These are phyloP conservation scores for Penicillium roqueforti DNA, from an alignment of 495 filamentous ascomycete species.

Conservation along the genomic window DNA sequence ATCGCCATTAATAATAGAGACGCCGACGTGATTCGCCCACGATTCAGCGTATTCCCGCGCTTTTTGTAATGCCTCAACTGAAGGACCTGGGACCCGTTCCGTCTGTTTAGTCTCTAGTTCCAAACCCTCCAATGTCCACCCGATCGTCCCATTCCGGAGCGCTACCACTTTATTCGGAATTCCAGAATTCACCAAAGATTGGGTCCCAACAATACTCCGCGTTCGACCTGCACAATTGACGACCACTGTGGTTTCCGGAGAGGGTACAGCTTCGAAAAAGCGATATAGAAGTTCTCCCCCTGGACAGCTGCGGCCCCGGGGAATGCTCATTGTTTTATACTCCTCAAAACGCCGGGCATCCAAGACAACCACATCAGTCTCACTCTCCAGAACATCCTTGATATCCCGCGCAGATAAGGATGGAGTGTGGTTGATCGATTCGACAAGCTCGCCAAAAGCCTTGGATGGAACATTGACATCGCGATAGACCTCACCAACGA, in stretches of 20 bases:
- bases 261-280: constrained; percentile 22
- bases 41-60: constrained; percentile 15
- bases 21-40: constrained; percentile 18
- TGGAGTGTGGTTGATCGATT: constrained; percentile 27
- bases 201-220: constrained; percentile 25
- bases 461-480: constrained; percentile 30
- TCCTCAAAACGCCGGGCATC: constrained; percentile 25
- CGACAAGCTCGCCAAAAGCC: constrained; percentile 28
- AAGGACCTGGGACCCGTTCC: constrained; percentile 15
- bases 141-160: constrained; percentile 28
- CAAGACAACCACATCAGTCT: constrained; percentile 17
- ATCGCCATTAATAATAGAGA: constrained; percentile 1
- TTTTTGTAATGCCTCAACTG: constrained; percentile 8
- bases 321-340: constrained; percentile 28
- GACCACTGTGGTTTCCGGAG: constrained; percentile 21
- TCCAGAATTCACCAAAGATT: constrained; percentile 21
- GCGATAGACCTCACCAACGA: constrained; percentile 24
- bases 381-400: constrained; percentile 16
- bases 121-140: constrained; percentile 26
- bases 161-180: constrained; percentile 25
- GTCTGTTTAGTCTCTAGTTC: constrained; percentile 15
- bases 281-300: constrained; percentile 27
- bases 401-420: constrained; percentile 22
- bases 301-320: constrained; percentile 24
- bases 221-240: constrained; percentile 29